A percentile compares a stretch with the other conserved stretches of the same genome.
phyloP scores from a whole-genome alignment of 768 basidiomycete genomes.

The Mycena filopes region DNA sequence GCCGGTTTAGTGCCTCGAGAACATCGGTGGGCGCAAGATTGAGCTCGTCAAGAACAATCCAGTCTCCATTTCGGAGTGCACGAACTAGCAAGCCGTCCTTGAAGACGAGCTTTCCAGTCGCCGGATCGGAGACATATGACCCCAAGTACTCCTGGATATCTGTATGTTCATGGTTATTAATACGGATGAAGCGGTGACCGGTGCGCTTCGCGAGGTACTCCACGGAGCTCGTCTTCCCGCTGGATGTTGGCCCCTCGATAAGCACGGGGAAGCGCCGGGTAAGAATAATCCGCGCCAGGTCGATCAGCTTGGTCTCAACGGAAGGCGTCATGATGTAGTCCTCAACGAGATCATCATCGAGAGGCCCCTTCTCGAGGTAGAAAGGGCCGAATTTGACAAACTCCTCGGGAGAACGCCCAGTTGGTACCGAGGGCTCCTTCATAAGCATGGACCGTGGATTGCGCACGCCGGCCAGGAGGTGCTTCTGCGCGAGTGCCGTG shows the following conservation, averaged over 20 bases:
- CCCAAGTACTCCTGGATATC: slow-evolving; percentile 99
- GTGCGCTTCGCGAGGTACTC: slow-evolving; percentile 94
- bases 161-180: slow-evolving; percentile 99
- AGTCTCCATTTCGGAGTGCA: slow-evolving; percentile 90
- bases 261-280: slow-evolving; percentile 93
- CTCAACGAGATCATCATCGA: slow-evolving; percentile 70
- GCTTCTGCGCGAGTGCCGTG: slow-evolving; percentile 73
- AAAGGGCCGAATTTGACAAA: slow-evolving; percentile 92
- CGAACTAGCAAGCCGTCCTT: slow-evolving; percentile 94
- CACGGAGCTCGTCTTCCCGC: slow-evolving; percentile 96
- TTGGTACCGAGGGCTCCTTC: slow-evolving; percentile 71
- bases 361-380: slow-evolving; percentile 83
- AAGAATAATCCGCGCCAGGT: slow-evolving; percentile 91
- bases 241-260: slow-evolving; percentile 97
- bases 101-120: slow-evolving; percentile 94
- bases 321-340: slow-evolving; percentile 97
- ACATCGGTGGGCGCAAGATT: slow-evolving; percentile 99
- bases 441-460: slow-evolving; percentile 81
- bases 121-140: slow-evolving; percentile 92
- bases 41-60: slow-evolving; percentile 98
- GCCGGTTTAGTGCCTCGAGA: slow-evolving; percentile 94
- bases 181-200: slow-evolving; percentile 95
- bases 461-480: slow-evolving; percentile 81
- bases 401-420: slow-evolving; percentile 56
- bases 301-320: slow-evolving; percentile 92